Evolutionary conservation across 768 basidiomycete genomes (phyloP).

Genomic region (Auriscalpium vulgare): DNA sequence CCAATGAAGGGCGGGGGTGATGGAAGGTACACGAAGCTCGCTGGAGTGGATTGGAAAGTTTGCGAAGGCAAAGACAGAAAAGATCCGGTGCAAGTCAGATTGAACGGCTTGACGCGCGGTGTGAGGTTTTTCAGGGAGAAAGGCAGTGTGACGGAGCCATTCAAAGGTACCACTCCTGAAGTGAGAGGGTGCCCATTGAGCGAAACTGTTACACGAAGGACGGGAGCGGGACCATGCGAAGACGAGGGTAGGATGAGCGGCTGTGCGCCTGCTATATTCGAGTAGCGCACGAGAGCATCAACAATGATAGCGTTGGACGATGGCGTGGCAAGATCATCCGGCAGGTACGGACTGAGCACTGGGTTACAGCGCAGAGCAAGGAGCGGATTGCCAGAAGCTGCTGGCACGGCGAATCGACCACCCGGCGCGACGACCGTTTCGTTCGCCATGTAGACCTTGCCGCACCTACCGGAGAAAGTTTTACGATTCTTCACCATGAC

Average conservation of each 20-base stretch:
- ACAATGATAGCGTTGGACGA: conserved; percentile 25
- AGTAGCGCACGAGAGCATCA: conserved; percentile 30
- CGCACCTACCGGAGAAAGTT: conserved; percentile 28
- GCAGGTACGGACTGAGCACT: conserved; percentile 39
- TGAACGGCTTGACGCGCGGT: conserved; percentile 23
- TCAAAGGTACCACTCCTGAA: conserved; percentile 27
- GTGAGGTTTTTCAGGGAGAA: conserved; percentile 24
- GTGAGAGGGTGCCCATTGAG: conserved; percentile 18
- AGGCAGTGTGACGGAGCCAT: conserved; percentile 28
- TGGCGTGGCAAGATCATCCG: conserved; percentile 25
- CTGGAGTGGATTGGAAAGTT: conserved; percentile 23
- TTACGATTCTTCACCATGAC: no score
- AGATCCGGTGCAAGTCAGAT: conserved; percentile 27
- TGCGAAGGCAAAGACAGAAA: conserved; percentile 17
- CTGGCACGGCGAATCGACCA: conserved; percentile 34
- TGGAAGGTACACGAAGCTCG: conserved; percentile 34
- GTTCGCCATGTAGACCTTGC: conserved; percentile 38
- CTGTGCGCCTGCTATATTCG: conserved; percentile 26
- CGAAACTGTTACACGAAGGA: conserved; percentile 25
- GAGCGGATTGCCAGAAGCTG: conserved; percentile 27
- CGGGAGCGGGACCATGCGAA: not conserved
- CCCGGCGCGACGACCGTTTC: conserved; percentile 36
- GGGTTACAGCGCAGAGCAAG: conserved; percentile 41
- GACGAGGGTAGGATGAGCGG: conserved; percentile 21
- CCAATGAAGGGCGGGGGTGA: conserved; percentile 23